Evolutionary conservation across 306 rosid species (phyloP).

Genomic region (Quercus engelmannii): DNA sequence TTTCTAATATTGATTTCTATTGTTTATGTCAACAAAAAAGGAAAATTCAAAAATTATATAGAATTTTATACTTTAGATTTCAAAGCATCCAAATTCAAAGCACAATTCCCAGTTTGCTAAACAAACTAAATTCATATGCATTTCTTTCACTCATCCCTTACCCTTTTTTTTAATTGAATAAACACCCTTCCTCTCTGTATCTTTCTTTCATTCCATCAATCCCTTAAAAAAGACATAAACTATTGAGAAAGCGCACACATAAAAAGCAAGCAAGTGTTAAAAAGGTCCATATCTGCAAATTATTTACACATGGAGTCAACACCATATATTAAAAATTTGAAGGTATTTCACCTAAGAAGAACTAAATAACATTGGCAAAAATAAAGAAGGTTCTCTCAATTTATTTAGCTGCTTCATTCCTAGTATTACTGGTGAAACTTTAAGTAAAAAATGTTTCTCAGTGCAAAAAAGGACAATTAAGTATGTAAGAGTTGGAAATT

Average conservation of each 20-base stretch:
- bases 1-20: too few relatives aligned
- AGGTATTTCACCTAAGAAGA: neutral
- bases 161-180: too few relatives aligned
- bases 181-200: too few relatives aligned
- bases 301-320: neutral
- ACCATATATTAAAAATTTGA: neutral
- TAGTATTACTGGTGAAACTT: neutral
- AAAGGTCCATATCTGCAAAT: neutral
- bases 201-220: neutral
- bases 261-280: neutral
- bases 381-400: neutral
- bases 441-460: neutral
- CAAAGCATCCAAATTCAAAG: too few relatives aligned
- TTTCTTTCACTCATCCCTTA: too few relatives aligned
- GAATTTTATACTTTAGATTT: too few relatives aligned
- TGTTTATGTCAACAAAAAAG: too few relatives aligned
- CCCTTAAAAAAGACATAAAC: neutral
- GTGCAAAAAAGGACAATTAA: neutral
- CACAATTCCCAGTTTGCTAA: too few relatives aligned
- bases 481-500: too few relatives aligned
- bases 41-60: too few relatives aligned
- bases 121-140: too few relatives aligned
- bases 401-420: neutral
- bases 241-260: neutral
- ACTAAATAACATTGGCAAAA: neutral